phyloP scores from a whole-genome alignment of 768 basidiomycete genomes.

The Collybia nuda region DNA sequence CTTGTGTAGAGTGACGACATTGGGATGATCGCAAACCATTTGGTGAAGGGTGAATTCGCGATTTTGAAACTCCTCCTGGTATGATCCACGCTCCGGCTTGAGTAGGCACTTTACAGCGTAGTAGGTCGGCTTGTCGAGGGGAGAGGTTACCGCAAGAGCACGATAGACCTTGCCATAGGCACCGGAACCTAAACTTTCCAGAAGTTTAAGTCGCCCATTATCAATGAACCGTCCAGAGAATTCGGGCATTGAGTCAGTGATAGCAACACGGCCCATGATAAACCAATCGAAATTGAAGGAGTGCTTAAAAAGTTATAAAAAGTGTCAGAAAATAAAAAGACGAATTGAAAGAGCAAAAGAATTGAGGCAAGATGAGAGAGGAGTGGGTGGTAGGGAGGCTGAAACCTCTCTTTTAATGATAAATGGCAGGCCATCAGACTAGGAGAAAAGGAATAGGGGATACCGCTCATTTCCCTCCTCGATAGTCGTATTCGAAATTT shows the following conservation, averaged over 20 bases:
- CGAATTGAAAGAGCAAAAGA: constrained; percentile 8
- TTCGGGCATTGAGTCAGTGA: constrained; percentile 46
- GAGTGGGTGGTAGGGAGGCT: not conserved
- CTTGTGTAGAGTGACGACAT: constrained; percentile 69
- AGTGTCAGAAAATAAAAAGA: constrained; percentile 13
- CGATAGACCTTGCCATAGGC: constrained; percentile 79
- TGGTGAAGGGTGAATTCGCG: constrained; percentile 69
- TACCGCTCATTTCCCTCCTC: too few relatives aligned
- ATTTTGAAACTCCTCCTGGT: constrained; percentile 56
- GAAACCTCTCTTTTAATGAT: too few relatives aligned
- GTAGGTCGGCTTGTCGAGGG: constrained; percentile 35
- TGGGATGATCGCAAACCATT: constrained; percentile 51
- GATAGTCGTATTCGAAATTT: too few relatives aligned
- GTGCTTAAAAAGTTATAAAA: constrained; percentile 14
- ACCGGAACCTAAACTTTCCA: constrained; percentile 67
- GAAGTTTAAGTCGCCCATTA: constrained; percentile 59
- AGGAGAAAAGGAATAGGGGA: too few relatives aligned
- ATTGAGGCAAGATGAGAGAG: constrained; percentile 7
- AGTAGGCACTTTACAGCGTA: constrained; percentile 80
- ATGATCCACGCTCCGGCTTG: constrained; percentile 51
- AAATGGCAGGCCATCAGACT: too few relatives aligned
- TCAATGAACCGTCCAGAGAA: constrained; percentile 53
- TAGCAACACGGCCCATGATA: constrained; percentile 40
- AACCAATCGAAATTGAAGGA: too few relatives aligned
- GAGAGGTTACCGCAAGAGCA: constrained; percentile 52